Base-by-base conservation (phyloP, 495 filamentous ascomycete species). In the Lasiosphaeria ovina region DNA sequence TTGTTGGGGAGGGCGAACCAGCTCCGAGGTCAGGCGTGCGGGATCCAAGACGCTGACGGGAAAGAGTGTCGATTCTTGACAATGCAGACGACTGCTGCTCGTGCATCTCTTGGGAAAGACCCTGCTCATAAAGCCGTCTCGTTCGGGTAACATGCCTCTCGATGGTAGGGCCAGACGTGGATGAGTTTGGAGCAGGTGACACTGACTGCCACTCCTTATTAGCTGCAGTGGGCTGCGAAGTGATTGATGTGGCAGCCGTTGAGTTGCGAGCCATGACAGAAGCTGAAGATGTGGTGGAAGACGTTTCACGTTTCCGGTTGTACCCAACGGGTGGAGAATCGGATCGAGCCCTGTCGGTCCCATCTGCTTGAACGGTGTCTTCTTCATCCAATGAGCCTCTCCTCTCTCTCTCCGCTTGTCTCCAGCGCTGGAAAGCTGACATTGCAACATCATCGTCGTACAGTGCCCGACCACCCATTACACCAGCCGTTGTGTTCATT, bases 201-300 rank as follows among this genome's bases (percentile, higher is more conserved):
- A 77, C 67, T 0, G 73, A 62, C 50, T 76, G 79, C 67, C 65
- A 62, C 62, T 82, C 67, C 71, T 79, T 78, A 62, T 80, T 31
- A 6, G 79, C 80, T 6, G 75, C 73, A 2, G 85, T 77, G 11
- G 78, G 79, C 57, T 91, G 86, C 12, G 93, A 97, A n/a, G 88
- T 85, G 57, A 96, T 79, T 0, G 94, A 98, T 4, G 93, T 98
- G 5, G 93, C 94, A 44, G 91, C 92, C 16, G 94, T 97, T 2
- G 94, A 97, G 12, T 83, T 85, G 11, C 90, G 86, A 32, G 83
- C 83, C 55, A 86, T 79, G 5, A 83, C 84, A 24, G 85, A 85
- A 2, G 80, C 85, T 1, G 93, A 97, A 24, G 87, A 89, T 0
- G 89, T 93, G 0, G 94, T 97, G 5, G 93, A 97, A 10, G 83